Conservation (phyloP, 352 stramenopile genomes). For the Globisporangium perplexum region DNA sequence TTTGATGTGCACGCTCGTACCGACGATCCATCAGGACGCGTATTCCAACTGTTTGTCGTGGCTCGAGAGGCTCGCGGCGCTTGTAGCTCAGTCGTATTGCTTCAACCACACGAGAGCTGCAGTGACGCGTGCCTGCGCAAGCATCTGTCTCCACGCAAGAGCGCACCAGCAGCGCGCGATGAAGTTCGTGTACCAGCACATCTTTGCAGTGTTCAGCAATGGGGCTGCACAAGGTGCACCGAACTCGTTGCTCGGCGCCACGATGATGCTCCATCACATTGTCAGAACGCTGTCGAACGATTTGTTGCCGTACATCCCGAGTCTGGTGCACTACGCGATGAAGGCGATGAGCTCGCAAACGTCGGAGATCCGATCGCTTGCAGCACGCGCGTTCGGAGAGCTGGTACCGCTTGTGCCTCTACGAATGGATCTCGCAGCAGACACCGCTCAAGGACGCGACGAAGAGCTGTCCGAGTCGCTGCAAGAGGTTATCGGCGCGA, state of each 20-base stretch:
- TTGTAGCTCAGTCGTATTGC: constrained; percentile 23
- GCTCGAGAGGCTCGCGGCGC: constrained; percentile 25
- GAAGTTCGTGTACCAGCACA: constrained; percentile 37
- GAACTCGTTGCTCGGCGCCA: constrained; percentile 24
- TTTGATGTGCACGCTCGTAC: constrained; percentile 36
- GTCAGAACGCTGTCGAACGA: constrained; percentile 23
- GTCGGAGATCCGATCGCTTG: constrained; percentile 32
- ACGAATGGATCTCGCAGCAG: constrained; percentile 55
- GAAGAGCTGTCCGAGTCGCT: constrained; percentile 11
- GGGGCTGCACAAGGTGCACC: too few species aligned
- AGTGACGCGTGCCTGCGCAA: constrained; percentile 37
- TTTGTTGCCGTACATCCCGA: constrained; percentile 57
- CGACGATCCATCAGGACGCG: constrained; percentile 21
- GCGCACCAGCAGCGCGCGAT: constrained; percentile 32
- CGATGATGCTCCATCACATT: constrained; percentile 57
- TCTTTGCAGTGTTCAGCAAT: constrained; percentile 33
- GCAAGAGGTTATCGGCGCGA: constrained; percentile 27
- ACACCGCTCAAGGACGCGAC: constrained; percentile 1
- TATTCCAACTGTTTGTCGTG: constrained; percentile 35
- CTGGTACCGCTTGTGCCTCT: constrained; percentile 66
- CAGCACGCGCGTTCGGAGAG: constrained; percentile 60
- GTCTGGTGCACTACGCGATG: constrained; percentile 66
- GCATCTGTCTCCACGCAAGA: constrained; percentile 33
- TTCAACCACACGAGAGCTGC: constrained; percentile 19
- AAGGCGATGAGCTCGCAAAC: constrained; percentile 49